These are phyloP conservation scores for Nicotiana tabacum DNA, from an alignment of 257 asterid species.

Conservation along the genomic window DNA sequence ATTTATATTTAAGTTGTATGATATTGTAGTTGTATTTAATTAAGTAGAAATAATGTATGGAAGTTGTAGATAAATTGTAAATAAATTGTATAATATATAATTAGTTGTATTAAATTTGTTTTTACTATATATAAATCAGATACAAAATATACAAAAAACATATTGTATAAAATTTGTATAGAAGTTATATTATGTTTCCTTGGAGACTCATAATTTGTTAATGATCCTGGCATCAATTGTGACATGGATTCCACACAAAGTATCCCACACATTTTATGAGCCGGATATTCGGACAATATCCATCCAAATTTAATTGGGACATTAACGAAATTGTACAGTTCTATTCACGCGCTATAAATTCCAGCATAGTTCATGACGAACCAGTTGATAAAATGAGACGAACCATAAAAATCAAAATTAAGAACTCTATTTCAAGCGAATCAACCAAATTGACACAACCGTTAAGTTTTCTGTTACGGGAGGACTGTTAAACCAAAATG, in stretches of 20 bases:
- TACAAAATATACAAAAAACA: no score
- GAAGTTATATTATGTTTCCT: not conserved
- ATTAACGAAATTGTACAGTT: not conserved
- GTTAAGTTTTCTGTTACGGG: not conserved
- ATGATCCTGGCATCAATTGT: not conserved
- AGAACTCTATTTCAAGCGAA: not conserved
- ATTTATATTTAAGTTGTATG: no score
- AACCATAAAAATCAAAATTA: not conserved
- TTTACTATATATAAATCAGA: no score
- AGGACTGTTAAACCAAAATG: not conserved
- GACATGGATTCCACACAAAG: not conserved
- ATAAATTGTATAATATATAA: no score
- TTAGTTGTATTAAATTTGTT: no score
- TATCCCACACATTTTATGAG: not conserved
- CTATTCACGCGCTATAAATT: not conserved
- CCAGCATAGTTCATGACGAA: not conserved
- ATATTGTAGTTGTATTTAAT: no score
- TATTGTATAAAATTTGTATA: no score
- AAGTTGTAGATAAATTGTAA: no score
- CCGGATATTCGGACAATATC: not conserved
- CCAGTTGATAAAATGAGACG: not conserved
- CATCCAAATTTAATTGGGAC: not conserved
- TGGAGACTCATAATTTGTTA: not conserved
- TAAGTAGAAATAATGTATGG: no score
- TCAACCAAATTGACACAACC: not conserved